A percentile compares a stretch with the other conserved stretches of the same genome.
phyloP scores from a whole-genome alignment of 2,329 filamentous ascomycete species.

The Aureobasidium sp. region DNA sequence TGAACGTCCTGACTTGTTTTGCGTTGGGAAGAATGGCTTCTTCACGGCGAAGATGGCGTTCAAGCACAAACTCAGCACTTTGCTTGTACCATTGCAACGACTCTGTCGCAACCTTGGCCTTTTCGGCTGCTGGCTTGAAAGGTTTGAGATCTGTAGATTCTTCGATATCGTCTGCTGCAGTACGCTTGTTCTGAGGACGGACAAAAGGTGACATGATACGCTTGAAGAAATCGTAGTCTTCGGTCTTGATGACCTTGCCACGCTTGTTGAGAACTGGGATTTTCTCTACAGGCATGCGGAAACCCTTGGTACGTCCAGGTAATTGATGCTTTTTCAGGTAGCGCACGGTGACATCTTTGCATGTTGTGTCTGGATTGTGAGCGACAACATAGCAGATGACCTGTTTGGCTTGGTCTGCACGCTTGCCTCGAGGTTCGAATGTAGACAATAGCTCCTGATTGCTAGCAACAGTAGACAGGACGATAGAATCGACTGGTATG shows the following conservation, averaged over 20 bases:
- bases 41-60: slow-evolving; percentile 81
- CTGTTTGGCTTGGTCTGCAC: slow-evolving; percentile 80
- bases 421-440: slow-evolving; percentile 75
- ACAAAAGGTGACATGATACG: slow-evolving; percentile 68
- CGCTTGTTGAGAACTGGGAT: slow-evolving; percentile 69
- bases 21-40: slow-evolving; percentile 72
- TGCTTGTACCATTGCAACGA: slow-evolving; percentile 84
- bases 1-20: slow-evolving; percentile 66
- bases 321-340: slow-evolving; percentile 77
- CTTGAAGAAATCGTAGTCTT: slow-evolving; percentile 84
- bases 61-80: slow-evolving; percentile 76
- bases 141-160: slow-evolving; percentile 70
- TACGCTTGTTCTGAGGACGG: slow-evolving; percentile 47
- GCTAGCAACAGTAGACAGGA: slow-evolving; percentile 62
- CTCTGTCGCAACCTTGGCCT: slow-evolving; percentile 43
- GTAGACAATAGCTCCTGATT: slow-evolving; percentile 64
- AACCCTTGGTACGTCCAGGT: slow-evolving; percentile 84
- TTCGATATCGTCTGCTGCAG: slow-evolving; percentile 70
- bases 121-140: slow-evolving; percentile 51
- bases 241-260: slow-evolving; percentile 69
- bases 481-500: slow-evolving; percentile 69
- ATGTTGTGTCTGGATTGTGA: slow-evolving; percentile 74
- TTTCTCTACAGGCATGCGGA: slow-evolving; percentile 71
- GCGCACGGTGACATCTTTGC: slow-evolving; percentile 88
- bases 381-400: slow-evolving; percentile 85